Conservation (phyloP, 345 rosid species). For the Gossypium turneri region DNA sequence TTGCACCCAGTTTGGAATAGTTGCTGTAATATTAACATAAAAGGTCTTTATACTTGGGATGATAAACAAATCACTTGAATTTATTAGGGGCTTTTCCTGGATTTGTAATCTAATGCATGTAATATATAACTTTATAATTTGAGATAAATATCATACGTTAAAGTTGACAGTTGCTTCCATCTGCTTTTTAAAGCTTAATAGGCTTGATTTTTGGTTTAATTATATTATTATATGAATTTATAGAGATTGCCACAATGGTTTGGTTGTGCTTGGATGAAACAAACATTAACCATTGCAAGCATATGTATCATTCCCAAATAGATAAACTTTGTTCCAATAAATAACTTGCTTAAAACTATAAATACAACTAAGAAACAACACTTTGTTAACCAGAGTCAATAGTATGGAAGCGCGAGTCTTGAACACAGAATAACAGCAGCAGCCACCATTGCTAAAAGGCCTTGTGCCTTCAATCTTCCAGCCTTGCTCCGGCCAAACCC, state of each 20-base stretch:
- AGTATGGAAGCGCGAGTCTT: constrained; percentile 17
- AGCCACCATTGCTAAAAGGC: constrained; percentile 24
- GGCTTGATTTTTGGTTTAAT: no score
- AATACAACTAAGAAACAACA: background rate
- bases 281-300: background rate
- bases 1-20: background rate
- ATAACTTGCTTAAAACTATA: background rate
- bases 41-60: no score
- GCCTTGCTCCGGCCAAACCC: constrained; percentile 34
- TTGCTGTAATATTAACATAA: background rate
- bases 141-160: background rate
- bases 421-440: constrained; percentile 24
- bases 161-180: no score
- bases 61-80: background rate
- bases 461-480: constrained; percentile 26
- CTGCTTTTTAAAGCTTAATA: no score
- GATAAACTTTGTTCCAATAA: background rate
- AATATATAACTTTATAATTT: no score
- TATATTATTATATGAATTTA: no score
- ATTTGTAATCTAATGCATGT: no score
- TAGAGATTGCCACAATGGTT: background rate
- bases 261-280: background rate
- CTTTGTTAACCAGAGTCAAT: background rate
- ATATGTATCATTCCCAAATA: background rate
- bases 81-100: background rate